Evolutionary conservation across 2,329 filamentous ascomycete genomes (phyloP).

Genomic region (Colletotrichum coccodes): DNA sequence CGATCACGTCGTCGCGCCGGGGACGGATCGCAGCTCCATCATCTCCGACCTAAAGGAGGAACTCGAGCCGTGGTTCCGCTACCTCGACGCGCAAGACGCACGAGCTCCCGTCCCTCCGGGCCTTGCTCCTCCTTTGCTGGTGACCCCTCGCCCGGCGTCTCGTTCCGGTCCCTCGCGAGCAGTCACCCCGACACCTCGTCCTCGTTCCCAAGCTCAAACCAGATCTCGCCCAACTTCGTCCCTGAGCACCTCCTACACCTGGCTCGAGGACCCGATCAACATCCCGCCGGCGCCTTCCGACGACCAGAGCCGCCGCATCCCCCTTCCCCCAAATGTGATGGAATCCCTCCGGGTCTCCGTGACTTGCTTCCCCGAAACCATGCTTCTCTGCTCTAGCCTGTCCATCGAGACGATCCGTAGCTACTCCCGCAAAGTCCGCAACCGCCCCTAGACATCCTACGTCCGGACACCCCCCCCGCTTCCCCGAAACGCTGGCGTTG

Average conservation of each 20-base stretch:
- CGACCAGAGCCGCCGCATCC: conserved; percentile 44
- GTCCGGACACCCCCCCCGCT: conserved; percentile 27
- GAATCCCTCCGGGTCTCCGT: conserved; percentile 65
- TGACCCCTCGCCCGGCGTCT: conserved; percentile 14
- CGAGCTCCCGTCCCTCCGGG: neutral
- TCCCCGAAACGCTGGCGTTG: conserved; percentile 34
- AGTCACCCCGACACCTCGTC: conserved; percentile 5
- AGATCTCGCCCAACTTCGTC: conserved; percentile 22
- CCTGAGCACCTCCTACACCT: conserved; percentile 28
- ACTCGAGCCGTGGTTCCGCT: conserved; percentile 34
- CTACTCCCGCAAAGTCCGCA: conserved; percentile 65
- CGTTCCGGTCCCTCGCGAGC: conserved; percentile 1
- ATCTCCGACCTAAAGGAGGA: conserved; percentile 34
- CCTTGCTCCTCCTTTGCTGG: conserved; percentile 16
- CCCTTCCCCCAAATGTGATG: conserved; percentile 62
- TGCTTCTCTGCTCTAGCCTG: conserved; percentile 64
- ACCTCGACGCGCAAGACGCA: conserved; percentile 27
- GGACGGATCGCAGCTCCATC: conserved; percentile 11
- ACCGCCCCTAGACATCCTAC: conserved; percentile 30
- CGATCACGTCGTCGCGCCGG: conserved; percentile 9
- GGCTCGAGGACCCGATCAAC: conserved; percentile 34
- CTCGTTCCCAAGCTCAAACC: conserved; percentile 16
- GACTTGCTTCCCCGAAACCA: conserved; percentile 67
- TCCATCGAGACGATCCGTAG: conserved; percentile 67
- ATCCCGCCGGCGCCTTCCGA: conserved; percentile 15